A percentile compares a stretch with the other conserved stretches of the same genome.
These are phyloP conservation scores for Phytophthora boehmeriae DNA, from an alignment of 352 stramenopile species.

Conservation along the genomic window DNA sequence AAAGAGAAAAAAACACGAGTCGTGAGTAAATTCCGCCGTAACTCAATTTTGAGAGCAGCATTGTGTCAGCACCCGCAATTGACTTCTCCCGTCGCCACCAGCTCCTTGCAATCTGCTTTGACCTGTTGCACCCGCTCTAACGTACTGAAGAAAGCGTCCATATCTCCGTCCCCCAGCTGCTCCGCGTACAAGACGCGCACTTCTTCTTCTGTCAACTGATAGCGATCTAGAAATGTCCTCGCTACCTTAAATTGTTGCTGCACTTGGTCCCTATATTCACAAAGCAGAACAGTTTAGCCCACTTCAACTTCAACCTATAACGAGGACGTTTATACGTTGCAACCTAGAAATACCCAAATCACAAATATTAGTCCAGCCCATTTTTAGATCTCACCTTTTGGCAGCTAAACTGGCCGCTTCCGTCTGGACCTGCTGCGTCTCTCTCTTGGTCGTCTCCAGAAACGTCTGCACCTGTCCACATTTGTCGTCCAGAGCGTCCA, in stretches of 20 bases:
- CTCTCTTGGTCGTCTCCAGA: conserved; percentile 63
- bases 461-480: conserved; percentile 57
- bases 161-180: conserved; percentile 46
- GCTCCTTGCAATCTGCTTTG: conserved; percentile 67
- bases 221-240: conserved; percentile 67
- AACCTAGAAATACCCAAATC: neutral
- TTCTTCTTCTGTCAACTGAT: conserved; percentile 75
- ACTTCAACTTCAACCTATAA: conserved; percentile 12
- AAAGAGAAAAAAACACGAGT: neutral
- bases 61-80: conserved; percentile 39
- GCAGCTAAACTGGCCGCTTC: conserved; percentile 48
- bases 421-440: conserved; percentile 69
- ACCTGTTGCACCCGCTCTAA: conserved; percentile 78
- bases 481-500: conserved; percentile 53
- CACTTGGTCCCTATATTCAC: conserved; percentile 41
- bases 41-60: neutral
- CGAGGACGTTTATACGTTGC: neutral
- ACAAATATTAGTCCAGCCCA: neutral
- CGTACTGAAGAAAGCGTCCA: conserved; percentile 66
- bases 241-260: conserved; percentile 56
- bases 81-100: conserved; percentile 52
- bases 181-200: conserved; percentile 56
- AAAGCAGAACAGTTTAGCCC: conserved; percentile 5
- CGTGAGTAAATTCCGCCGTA: neutral
- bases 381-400: conserved; percentile 42